Percentiles rank a stretch among this genome's conserved stretches.
Evolutionary conservation across 73 alveolate genomes (phyloP).

Genomic region (Tetrahymena thermophila): DNA sequence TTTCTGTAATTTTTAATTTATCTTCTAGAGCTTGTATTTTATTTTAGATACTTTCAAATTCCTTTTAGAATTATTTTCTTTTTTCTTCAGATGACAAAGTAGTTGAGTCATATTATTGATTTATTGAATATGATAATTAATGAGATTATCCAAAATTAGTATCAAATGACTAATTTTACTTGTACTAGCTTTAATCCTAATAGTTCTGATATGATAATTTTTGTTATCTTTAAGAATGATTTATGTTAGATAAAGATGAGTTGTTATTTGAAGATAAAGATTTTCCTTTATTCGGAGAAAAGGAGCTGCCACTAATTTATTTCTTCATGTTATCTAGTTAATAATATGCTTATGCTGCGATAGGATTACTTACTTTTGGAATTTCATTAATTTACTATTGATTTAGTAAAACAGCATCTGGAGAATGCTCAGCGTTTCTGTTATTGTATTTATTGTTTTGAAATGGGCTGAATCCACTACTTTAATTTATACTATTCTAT

Average conservation of each 20-base stretch:
- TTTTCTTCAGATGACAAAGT: neutral
- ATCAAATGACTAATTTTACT: neutral
- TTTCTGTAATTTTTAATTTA: neutral
- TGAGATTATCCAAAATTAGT: neutral
- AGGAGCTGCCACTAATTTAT: neutral
- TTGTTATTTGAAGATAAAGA: neutral
- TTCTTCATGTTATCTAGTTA: neutral
- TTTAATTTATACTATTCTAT: neutral
- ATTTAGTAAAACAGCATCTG: neutral
- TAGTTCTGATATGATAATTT: neutral
- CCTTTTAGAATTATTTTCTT: neutral
- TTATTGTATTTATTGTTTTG: neutral
- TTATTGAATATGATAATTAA: neutral
- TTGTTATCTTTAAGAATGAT: neutral
- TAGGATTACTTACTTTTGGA: neutral
- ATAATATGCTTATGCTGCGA: neutral
- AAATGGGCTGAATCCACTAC: neutral
- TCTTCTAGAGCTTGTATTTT: neutral
- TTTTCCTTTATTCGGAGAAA: neutral
- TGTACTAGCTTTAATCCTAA: neutral
- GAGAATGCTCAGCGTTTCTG: neutral
- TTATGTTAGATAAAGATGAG: neutral
- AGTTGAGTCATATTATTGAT: neutral
- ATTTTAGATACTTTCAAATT: neutral
- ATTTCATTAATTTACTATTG: neutral